A percentile compares a stretch with the other conserved stretches of the same genome.
Evolutionary conservation across 306 rosid species (phyloP).

Genomic region (Castanospermum australe): DNA sequence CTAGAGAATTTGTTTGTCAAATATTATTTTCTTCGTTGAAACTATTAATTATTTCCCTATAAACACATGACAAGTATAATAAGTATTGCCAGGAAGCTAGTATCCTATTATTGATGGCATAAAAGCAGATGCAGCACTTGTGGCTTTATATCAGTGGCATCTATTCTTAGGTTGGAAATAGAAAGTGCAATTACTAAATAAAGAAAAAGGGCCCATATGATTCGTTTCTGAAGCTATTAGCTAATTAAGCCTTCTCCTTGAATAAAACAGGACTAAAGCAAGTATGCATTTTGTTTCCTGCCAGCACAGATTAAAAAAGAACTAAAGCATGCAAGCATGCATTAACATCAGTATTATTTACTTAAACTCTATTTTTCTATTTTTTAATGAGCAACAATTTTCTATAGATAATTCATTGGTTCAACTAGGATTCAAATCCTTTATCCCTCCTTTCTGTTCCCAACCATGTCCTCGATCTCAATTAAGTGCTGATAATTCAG

Average conservation of each 20-base stretch:
- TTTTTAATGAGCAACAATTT: background rate
- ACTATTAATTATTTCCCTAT: no score
- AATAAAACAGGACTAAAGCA: background rate
- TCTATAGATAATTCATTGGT: background rate
- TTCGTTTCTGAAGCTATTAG: background rate
- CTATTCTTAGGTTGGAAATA: constrained; percentile 17
- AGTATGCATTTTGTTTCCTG: background rate
- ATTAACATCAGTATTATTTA: background rate
- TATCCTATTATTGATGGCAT: background rate
- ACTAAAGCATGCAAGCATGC: background rate
- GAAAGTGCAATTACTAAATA: background rate
- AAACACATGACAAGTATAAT: background rate
- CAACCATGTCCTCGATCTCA: no score
- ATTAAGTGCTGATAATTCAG: no score
- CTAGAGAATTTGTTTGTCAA: no score
- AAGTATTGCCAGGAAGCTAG: background rate
- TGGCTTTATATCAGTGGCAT: constrained; percentile 13
- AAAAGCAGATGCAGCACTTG: background rate
- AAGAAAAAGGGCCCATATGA: background rate
- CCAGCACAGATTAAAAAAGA: background rate
- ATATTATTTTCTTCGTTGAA: no score
- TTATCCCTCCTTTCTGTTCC: no score
- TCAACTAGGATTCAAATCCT: no score
- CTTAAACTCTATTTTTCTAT: background rate
- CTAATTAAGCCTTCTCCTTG: background rate